Evolutionary conservation across 257 asterid genomes (phyloP).

Genomic region (Capsicum baccatum): DNA sequence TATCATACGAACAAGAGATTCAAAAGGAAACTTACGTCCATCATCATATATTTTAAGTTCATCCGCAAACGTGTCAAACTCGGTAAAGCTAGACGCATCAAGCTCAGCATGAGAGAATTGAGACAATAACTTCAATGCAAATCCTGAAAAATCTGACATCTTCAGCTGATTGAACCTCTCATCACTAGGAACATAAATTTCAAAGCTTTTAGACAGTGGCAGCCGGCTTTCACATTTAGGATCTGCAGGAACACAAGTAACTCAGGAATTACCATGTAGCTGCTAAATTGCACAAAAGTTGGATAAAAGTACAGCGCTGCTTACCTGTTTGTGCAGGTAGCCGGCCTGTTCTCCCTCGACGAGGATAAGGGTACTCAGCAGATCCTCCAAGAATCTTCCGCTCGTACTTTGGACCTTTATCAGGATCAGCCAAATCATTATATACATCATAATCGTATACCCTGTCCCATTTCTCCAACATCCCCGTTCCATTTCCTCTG

Average conservation of each 20-base stretch:
- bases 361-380: conserved; percentile 51
- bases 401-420: conserved; percentile 24
- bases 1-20: conserved; percentile 32
- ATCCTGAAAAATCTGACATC: conserved; percentile 58
- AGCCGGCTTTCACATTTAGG: conserved; percentile 56
- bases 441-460: conserved; percentile 47
- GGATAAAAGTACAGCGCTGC: not conserved
- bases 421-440: conserved; percentile 50
- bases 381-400: conserved; percentile 48
- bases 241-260: conserved; percentile 38
- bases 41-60: conserved; percentile 49
- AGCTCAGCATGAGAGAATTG: conserved; percentile 63
- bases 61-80: conserved; percentile 61
- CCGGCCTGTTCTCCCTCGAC: conserved; percentile 79
- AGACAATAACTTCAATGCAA: conserved; percentile 56
- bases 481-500: conserved; percentile 45
- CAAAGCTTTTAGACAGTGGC: conserved; percentile 49
- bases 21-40: conserved; percentile 50
- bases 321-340: conserved; percentile 58
- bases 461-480: conserved; percentile 50
- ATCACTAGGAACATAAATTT: conserved; percentile 67
- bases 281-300: not conserved
- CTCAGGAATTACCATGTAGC: not conserved
- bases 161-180: conserved; percentile 66
- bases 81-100: conserved; percentile 43